Evolutionary conservation across 2,329 filamentous ascomycete species (phyloP).

Genomic region (Fusarium xylarioides): DNA sequence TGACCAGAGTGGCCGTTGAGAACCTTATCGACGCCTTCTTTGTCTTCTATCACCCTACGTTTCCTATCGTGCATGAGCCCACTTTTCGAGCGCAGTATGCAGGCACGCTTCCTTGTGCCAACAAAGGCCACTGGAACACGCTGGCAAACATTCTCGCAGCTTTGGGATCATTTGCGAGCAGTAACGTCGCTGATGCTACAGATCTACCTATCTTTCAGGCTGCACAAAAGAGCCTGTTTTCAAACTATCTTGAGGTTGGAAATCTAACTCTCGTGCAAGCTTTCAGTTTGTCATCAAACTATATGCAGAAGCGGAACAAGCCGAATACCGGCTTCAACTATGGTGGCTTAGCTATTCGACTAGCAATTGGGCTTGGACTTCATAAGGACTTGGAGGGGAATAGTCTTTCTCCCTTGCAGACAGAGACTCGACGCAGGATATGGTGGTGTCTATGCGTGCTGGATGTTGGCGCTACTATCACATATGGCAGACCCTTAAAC

Average conservation of each 20-base stretch:
- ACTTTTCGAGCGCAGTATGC: conserved; percentile 26
- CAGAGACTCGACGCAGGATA: conserved; percentile 18
- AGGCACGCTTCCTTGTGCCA: conserved; percentile 11
- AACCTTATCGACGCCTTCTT: conserved; percentile 27
- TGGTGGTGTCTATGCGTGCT: conserved; percentile 30
- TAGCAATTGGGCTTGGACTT: conserved; percentile 15
- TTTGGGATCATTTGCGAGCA: conserved; percentile 19
- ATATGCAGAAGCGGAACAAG: conserved; percentile 28
- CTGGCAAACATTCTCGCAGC: conserved; percentile 14
- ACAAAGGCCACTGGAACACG: conserved; percentile 19
- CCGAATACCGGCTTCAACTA: conserved; percentile 25
- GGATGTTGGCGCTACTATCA: conserved; percentile 21
- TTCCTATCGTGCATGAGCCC: conserved; percentile 27
- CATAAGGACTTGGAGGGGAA: conserved; percentile 18
- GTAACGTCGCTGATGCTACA: neutral
- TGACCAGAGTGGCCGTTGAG: conserved; percentile 20
- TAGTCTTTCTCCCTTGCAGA: conserved; percentile 4
- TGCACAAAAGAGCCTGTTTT: conserved; percentile 17
- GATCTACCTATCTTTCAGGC: conserved; percentile 21
- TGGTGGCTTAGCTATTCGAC: conserved; percentile 8
- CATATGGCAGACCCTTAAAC: conserved; percentile 22
- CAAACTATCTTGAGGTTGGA: conserved; percentile 24
- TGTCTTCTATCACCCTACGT: conserved; percentile 15
- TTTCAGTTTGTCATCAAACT: conserved; percentile 6
- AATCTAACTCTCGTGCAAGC: conserved; percentile 26